phyloP scores from a whole-genome alignment of 2,329 filamentous ascomycete species.

The Talaromyces sp. region DNA sequence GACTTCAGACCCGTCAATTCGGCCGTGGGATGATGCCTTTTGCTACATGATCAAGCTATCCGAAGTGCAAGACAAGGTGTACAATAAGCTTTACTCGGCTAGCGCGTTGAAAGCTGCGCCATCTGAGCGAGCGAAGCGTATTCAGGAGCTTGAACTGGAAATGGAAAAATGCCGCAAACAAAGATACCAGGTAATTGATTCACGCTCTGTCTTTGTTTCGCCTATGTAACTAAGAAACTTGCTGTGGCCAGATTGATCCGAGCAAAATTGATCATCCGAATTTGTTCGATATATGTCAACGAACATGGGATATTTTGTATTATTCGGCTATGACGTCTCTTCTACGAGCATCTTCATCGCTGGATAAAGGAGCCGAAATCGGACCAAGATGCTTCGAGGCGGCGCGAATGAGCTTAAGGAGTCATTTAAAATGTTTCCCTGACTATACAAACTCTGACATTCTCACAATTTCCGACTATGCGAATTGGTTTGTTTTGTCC shows the following conservation, averaged over 20 bases:
- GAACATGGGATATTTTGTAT: conserved; percentile 25
- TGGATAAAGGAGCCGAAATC: conserved; percentile 11
- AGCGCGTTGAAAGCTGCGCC: conserved; percentile 5
- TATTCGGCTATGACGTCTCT: conserved; percentile 22
- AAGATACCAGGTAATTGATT: neutral
- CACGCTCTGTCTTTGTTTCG: no score
- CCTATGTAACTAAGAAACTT: neutral
- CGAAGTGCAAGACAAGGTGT: conserved; percentile 16
- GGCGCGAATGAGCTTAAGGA: conserved; percentile 19
- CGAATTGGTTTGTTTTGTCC: conserved; percentile 21
- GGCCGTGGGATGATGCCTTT: conserved; percentile 19
- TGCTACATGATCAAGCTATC: conserved; percentile 14
- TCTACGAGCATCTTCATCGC: conserved; percentile 14
- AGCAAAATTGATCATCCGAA: conserved; percentile 10
- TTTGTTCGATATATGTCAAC: conserved; percentile 15
- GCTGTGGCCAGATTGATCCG: conserved; percentile 13
- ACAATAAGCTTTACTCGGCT: conserved; percentile 14
- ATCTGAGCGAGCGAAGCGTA: conserved; percentile 6
- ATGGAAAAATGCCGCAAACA: conserved; percentile 14
- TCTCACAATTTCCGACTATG: conserved; percentile 21
- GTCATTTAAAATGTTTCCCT: conserved; percentile 20
- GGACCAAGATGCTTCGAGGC: conserved; percentile 19
- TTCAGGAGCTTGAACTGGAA: conserved; percentile 10
- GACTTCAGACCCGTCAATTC: conserved; percentile 7
- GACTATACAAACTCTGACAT: conserved; percentile 10